phyloP scores from a whole-genome alignment of 2,329 filamentous ascomycete genomes.

The Fusarium heterosporum region DNA sequence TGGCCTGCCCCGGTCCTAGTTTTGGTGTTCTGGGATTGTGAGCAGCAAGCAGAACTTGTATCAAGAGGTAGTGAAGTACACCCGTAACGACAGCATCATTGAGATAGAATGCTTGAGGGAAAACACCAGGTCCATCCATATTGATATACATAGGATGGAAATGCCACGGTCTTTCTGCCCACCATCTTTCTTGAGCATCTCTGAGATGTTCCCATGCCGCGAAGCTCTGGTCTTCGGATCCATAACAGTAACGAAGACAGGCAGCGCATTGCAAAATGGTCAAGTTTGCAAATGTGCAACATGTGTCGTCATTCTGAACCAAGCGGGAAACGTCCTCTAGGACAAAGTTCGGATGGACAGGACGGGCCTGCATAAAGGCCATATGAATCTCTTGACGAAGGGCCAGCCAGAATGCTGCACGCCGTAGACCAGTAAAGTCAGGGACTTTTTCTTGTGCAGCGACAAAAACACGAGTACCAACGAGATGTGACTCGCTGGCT shows the following conservation, averaged over 20 bases:
- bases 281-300: constrained; percentile 45
- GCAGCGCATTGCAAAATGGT: constrained; percentile 47
- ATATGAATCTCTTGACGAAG: constrained; percentile 49
- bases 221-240: constrained; percentile 44
- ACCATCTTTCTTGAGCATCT: constrained; percentile 46
- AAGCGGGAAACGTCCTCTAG: constrained; percentile 39
- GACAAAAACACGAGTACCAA: constrained; percentile 47
- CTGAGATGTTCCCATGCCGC: constrained; percentile 39
- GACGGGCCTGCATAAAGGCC: constrained; percentile 48
- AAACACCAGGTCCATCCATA: constrained; percentile 11
- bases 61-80: constrained; percentile 46
- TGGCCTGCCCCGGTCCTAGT: constrained; percentile 44
- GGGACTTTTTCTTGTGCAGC: constrained; percentile 46
- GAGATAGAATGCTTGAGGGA: constrained; percentile 44
- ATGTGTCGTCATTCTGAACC: constrained; percentile 41
- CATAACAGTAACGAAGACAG: constrained; percentile 48
- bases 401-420: constrained; percentile 48
- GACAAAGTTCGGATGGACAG: constrained; percentile 46
- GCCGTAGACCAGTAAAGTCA: constrained; percentile 46
- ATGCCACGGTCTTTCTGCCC: constrained; percentile 47
- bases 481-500: constrained; percentile 44
- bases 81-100: constrained; percentile 48
- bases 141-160: constrained; percentile 46
- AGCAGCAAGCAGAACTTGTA: constrained; percentile 45
- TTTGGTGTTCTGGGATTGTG: constrained; percentile 47